Evolutionary conservation across 106 monocot species (phyloP).

Genomic region (Cymbidium sinense): DNA sequence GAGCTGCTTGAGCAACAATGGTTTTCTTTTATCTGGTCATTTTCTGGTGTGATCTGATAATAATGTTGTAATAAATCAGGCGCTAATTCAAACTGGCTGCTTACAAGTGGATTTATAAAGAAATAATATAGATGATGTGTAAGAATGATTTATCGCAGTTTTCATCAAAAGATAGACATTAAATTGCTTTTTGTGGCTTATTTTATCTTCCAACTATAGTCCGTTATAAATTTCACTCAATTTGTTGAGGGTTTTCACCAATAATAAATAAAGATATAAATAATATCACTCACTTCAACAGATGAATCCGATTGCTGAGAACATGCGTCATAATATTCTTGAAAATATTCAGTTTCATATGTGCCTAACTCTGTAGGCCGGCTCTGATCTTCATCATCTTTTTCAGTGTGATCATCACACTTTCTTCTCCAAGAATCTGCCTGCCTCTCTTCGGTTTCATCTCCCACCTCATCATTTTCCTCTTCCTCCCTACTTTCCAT

Average conservation of each 20-base stretch:
- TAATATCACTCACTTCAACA: constrained; percentile 21
- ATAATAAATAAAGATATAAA: not conserved
- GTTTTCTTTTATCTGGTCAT: not conserved
- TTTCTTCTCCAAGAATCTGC: not conserved
- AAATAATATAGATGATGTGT: not conserved
- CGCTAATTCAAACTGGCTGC: too few relatives aligned
- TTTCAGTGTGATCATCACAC: not conserved
- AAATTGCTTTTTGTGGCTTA: not conserved
- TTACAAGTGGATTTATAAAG: not conserved
- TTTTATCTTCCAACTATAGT: not conserved
- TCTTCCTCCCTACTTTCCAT: constrained; percentile 7
- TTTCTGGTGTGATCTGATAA: not conserved
- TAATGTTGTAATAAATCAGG: not conserved
- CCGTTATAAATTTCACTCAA: not conserved
- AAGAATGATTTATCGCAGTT: not conserved
- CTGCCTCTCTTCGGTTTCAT: constrained; percentile 7
- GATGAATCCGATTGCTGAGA: constrained; percentile 2
- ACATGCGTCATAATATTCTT: constrained; percentile 4
- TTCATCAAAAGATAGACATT: not conserved
- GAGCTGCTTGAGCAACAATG: not conserved
- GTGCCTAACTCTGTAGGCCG: not conserved
- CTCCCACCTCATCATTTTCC: not conserved
- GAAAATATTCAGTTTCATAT: not conserved
- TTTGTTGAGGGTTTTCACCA: too few relatives aligned
- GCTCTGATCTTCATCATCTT: not conserved